Percentiles rank a stretch among this genome's conserved stretches.
These are phyloP conservation scores for Nemophila menziesii DNA, from an alignment of 257 asterid genomes.

Conservation along the genomic window DNA sequence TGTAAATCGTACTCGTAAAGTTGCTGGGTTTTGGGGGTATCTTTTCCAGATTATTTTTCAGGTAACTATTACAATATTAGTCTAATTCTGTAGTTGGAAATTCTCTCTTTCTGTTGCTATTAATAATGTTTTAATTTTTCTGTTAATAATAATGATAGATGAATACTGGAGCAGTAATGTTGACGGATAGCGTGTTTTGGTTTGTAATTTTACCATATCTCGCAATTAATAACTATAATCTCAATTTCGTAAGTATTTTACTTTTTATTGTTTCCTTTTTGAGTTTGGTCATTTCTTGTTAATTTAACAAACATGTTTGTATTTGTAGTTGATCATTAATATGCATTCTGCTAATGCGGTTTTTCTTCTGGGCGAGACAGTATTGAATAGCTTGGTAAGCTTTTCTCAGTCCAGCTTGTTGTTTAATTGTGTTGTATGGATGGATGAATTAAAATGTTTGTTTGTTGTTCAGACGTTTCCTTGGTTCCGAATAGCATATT, in stretches of 20 bases:
- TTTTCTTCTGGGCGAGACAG: conserved; percentile 76
- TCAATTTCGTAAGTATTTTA: conserved; percentile 60
- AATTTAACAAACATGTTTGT: not conserved
- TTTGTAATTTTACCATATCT: conserved; percentile 84
- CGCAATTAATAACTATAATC: conserved; percentile 58
- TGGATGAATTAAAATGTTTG: no score
- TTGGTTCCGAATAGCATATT: conserved; percentile 85
- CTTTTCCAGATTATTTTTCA: conserved; percentile 74
- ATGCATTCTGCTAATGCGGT: conserved; percentile 88
- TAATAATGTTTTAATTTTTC: not conserved
- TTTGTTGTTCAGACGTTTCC: conserved; percentile 68
- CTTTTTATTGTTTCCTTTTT: not conserved
- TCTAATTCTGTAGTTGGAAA: no score
- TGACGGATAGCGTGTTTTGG: conserved; percentile 86
- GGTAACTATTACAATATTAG: conserved; percentile 23
- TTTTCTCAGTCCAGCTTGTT: not conserved
- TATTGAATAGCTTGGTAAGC: conserved; percentile 73
- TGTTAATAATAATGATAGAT: conserved; percentile 27
- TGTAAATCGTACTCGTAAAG: conserved; percentile 25
- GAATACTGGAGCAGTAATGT: conserved; percentile 93
- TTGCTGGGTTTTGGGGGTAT: conserved; percentile 66
- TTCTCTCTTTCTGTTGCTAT: no score
- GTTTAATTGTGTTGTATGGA: not conserved
- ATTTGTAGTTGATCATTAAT: conserved; percentile 67
- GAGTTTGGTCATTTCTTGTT: not conserved